phyloP scores from a whole-genome alignment of 2,329 filamentous ascomycete species.

The Metarhizium album region DNA sequence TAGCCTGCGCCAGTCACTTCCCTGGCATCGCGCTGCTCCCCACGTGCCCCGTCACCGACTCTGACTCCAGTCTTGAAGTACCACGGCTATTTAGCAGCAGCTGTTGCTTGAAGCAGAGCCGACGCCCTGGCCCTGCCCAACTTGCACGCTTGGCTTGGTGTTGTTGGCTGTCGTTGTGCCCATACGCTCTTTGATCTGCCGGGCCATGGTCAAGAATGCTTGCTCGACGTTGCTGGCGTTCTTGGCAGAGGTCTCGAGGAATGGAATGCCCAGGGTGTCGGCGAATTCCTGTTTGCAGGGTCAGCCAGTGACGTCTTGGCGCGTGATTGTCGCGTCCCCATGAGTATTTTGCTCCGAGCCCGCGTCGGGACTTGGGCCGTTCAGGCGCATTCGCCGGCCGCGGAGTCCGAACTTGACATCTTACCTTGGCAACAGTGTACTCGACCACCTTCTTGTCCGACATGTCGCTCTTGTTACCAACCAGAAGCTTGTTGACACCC shows the following conservation, averaged over 20 bases:
- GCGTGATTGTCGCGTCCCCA: neutral
- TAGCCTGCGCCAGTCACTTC: conserved; percentile 20
- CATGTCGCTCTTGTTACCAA: conserved; percentile 99
- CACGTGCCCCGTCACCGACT: conserved; percentile 3
- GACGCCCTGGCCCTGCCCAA: conserved; percentile 89
- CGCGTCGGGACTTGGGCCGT: neutral
- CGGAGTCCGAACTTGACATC: conserved; percentile 14
- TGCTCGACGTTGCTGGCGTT: conserved; percentile 99
- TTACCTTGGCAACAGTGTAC: conserved; percentile 97
- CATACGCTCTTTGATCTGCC: conserved; percentile 99
- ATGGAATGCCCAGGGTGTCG: conserved; percentile 95
- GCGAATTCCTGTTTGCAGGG: conserved; percentile 69
- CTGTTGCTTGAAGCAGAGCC: conserved; percentile 74
- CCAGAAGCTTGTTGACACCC: conserved; percentile 97
- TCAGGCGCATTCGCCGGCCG: neutral
- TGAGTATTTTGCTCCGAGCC: neutral
- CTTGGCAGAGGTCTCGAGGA: conserved; percentile 99
- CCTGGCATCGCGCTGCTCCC: conserved; percentile 13
- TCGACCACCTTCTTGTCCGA: conserved; percentile 99
- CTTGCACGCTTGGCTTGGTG: conserved; percentile 96
- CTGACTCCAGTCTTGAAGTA: neutral
- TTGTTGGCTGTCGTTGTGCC: conserved; percentile 90
- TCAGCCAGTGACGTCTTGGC: conserved; percentile 9
- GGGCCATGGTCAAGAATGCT: conserved; percentile 98
- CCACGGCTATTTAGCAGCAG: conserved; percentile 63